Percentiles rank a stretch among this genome's conserved stretches.
phyloP scores from a whole-genome alignment of 2,329 filamentous ascomycete species.

The Penicillium hesseltinei region DNA sequence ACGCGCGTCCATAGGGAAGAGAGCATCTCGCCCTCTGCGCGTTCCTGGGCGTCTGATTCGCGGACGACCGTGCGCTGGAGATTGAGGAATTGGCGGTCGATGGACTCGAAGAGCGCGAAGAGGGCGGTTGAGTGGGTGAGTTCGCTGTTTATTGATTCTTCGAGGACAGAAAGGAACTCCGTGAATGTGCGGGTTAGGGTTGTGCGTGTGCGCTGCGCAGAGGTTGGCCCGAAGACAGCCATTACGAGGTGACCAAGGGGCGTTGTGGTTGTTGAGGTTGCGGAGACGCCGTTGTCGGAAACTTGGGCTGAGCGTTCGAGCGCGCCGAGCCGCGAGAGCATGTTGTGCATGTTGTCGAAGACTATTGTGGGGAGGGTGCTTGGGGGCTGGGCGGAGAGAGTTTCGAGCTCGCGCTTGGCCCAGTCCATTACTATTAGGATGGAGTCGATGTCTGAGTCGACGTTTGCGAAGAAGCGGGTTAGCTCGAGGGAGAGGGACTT shows the following conservation, averaged over 20 bases:
- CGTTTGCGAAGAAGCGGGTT: constrained; percentile 87
- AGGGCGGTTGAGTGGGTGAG: constrained; percentile 75
- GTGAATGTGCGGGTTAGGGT: constrained; percentile 84
- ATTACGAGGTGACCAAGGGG: constrained; percentile 65
- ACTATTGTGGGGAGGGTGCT: constrained; percentile 65
- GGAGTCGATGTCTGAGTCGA: constrained; percentile 88
- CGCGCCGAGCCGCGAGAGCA: constrained; percentile 59
- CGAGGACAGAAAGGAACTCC: constrained; percentile 81
- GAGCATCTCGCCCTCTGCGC: constrained; percentile 75
- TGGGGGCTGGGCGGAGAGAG: constrained; percentile 61
- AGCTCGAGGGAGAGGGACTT: constrained; percentile 82
- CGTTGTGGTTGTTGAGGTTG: constrained; percentile 56
- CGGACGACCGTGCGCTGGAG: constrained; percentile 80
- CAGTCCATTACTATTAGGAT: constrained; percentile 96
- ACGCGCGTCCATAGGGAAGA: constrained; percentile 82
- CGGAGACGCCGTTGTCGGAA: constrained; percentile 16
- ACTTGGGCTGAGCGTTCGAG: constrained; percentile 37
- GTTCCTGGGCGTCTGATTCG: constrained; percentile 78
- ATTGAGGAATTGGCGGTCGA: constrained; percentile 87
- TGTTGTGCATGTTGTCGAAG: constrained; percentile 78
- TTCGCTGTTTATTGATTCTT: constrained; percentile 84
- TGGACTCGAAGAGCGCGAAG: constrained; percentile 85
- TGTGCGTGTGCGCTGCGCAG: constrained; percentile 73
- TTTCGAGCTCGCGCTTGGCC: constrained; percentile 79
- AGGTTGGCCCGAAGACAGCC: constrained; percentile 74